Base-by-base conservation (phyloP, 768 basidiomycete species). In the Mycena venus region DNA sequence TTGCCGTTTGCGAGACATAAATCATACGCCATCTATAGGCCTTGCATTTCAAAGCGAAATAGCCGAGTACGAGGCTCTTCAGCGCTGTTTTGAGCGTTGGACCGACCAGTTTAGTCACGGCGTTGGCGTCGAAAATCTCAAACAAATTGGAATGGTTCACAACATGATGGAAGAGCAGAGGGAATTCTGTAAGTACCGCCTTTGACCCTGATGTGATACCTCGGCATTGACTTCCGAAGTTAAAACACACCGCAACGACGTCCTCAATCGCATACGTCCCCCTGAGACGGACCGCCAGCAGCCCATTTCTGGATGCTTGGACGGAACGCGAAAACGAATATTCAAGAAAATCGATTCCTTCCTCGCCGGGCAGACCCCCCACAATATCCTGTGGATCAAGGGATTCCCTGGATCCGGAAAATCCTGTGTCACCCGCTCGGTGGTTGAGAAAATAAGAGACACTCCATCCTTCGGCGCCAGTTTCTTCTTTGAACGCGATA, bases 351-450 rank as follows among this genome's bases (percentile, higher is more conserved):
- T 81, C 34, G 60, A 78, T 31, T 17, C 34, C 1, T 83, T 77
- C 51, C 85, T 86, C 11, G 86, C 85, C n/a, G 82, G 85, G 3
- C 84, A 80, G 2, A 81, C 83, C 0, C 77, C 74, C 11, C 74
- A 67, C 15, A 79, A 79, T 49, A 90, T 79, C 25, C 70, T 79
- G 14, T 82, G 78, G 78, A 58, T 82, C 19, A 73, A 64, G 40
- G 82, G 82, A 15, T 67, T 56, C 64, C 80, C 82, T 0, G 81
- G 80, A 15, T 69, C 53, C 14, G 81, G 81, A 4, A 82, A 82
- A 70, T 76, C 82, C 15, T 74, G 75, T n/a, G 59, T 82, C 38
- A 75, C 82, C 0, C 56, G 75, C 6, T 73, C 75, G 11, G 25
- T 79, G 23, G 77, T 74, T 2, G 64, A 72, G 2, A 55, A 27